Percentiles rank a stretch among this genome's conserved stretches.
These are phyloP conservation scores for Cercospora sesami DNA, from an alignment of 2,329 filamentous ascomycete species.

Conservation along the genomic window DNA sequence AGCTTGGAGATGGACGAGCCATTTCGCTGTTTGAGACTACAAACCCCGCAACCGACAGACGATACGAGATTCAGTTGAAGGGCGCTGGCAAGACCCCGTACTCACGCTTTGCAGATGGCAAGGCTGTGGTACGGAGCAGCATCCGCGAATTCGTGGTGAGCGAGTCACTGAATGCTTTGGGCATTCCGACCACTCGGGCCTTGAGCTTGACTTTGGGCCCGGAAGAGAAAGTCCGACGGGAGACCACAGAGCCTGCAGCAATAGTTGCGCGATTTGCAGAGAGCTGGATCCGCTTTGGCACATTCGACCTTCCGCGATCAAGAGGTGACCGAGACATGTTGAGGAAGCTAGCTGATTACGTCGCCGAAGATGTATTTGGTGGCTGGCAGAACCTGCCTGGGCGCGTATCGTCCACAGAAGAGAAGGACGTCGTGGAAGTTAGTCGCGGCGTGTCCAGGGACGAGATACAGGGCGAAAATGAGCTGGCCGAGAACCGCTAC, in stretches of 20 bases:
- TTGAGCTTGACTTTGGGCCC: slow-evolving; percentile 78
- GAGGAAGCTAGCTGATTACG: slow-evolving; percentile 73
- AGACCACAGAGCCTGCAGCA: slow-evolving; percentile 82
- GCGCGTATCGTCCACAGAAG: slow-evolving; percentile 49
- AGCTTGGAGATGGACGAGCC: slow-evolving; percentile 89
- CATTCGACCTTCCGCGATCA: slow-evolving; percentile 85
- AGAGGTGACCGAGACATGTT: slow-evolving; percentile 76
- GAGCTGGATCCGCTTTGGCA: slow-evolving; percentile 90
- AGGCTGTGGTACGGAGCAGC: slow-evolving; percentile 86
- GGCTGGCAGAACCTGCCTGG: slow-evolving; percentile 83
- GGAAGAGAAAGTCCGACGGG: slow-evolving; percentile 70
- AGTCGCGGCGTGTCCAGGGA: slow-evolving; percentile 43
- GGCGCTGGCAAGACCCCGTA: slow-evolving; percentile 93
- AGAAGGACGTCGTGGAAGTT: slow-evolving; percentile 50
- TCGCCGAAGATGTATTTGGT: slow-evolving; percentile 81
- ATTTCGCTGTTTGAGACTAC: slow-evolving; percentile 92
- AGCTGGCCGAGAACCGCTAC: slow-evolving; percentile 80
- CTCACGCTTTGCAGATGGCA: slow-evolving; percentile 92
- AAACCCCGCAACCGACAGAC: slow-evolving; percentile 66
- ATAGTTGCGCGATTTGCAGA: slow-evolving; percentile 91
- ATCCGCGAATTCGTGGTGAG: slow-evolving; percentile 94
- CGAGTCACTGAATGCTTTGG: slow-evolving; percentile 80
- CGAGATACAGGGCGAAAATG: slow-evolving; percentile 64
- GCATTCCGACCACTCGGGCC: slow-evolving; percentile 83
- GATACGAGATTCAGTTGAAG: slow-evolving; percentile 92